Percentiles rank a stretch among this genome's conserved stretches.
Conservation (phyloP, 331 rosid genomes). For the Rosa hybrid region DNA sequence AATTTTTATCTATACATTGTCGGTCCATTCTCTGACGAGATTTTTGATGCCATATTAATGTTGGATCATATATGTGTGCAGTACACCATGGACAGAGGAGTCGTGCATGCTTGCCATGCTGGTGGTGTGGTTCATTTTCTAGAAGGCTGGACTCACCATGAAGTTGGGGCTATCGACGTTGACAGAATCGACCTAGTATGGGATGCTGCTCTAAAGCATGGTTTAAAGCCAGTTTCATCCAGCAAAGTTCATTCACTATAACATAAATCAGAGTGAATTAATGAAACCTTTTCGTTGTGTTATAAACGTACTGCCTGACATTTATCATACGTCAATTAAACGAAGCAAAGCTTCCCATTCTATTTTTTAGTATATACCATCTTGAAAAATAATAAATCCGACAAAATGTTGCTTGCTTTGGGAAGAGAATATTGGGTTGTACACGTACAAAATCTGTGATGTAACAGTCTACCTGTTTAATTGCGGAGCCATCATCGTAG, state of each 20-base stretch:
- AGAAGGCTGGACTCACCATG: conserved; percentile 96
- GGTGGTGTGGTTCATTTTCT: conserved; percentile 90
- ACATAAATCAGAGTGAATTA: not conserved
- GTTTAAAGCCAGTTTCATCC: conserved; percentile 69
- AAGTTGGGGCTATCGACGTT: conserved; percentile 92
- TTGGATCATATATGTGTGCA: conserved; percentile 20
- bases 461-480: too few species aligned
- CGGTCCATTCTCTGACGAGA: not conserved
- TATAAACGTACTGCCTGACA: not conserved
- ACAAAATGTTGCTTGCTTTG: not conserved
- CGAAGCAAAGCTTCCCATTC: not conserved
- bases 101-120: conserved; percentile 97
- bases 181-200: conserved; percentile 86
- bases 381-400: not conserved
- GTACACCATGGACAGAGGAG: conserved; percentile 96
- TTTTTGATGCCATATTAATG: not conserved
- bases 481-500: too few species aligned
- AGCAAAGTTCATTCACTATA: conserved; percentile 2
- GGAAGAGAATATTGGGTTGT: too few species aligned
- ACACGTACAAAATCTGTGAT: too few species aligned
- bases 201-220: conserved; percentile 88
- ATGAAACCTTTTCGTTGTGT: not conserved
- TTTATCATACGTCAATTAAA: not conserved
- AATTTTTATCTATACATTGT: not conserved
- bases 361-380: not conserved